Evolutionary conservation across 139 green algal genomes (phyloP), one percentile per base, ranked within the genome.

Genomic region (Gonium pectorale): DNA sequence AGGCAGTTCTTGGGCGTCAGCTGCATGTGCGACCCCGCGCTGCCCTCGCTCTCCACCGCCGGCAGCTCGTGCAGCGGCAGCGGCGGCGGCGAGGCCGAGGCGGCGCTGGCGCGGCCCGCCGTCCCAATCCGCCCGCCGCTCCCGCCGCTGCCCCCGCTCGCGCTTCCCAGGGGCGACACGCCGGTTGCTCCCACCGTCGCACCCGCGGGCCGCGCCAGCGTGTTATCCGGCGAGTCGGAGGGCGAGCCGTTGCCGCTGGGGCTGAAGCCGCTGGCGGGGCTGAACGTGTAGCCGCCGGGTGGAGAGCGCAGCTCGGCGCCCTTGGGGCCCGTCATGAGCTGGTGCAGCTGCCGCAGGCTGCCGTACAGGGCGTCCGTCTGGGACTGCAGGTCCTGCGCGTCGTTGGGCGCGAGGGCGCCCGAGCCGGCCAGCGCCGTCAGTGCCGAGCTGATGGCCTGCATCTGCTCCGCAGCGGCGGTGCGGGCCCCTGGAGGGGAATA

Each of bases 241-340:
- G 24, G 51, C 51, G 51, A 59, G 67, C 19, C 27, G 63, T 9
- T 70, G 63, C 33, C 33, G 33, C 33, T 44, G 33, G 15, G 4
- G 33, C 15, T 29, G 15, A 35, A 35, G 43, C 63, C 17, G 33
- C 17, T 22, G 11, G 63, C 15, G n/a, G n/a, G n/a, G n/a, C n/a
- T 72, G 38, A 43, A 43, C 68, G 68, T 77, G 68, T 60, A 77
- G 29, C 68, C 68, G 68, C 27, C 43, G 27, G 26, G 11, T 2
- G 49, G n/a, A 0, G 69, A 46, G 7, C 29, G 49, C 8, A 89
- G 79, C 69, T 83, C 79, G 17, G 38, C 35, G 49, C 86, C 86
- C 26, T 62, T 70, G 8, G 86, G 86, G 1, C 86, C 75, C 26
- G 35, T 83, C 86, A 90, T 90, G 37, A 90, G 86, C 22, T 71